Evolutionary conservation across 2,329 filamentous ascomycete genomes (phyloP).

Genomic region (Botrytis porri): DNA sequence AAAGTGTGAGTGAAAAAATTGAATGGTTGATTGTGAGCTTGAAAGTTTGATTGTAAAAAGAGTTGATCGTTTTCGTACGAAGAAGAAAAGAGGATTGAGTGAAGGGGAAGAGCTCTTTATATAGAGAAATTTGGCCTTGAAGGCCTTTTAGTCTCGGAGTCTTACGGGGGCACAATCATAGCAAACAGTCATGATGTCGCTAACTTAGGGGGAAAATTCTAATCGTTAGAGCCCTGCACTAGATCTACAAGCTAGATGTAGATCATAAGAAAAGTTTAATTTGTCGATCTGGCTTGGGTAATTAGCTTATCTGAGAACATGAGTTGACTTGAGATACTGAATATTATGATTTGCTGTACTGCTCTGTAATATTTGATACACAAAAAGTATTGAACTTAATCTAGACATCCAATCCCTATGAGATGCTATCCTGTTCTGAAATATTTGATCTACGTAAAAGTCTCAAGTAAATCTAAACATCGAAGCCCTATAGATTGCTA

Average conservation of each 20-base stretch:
- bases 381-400: background rate
- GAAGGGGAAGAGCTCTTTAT: background rate
- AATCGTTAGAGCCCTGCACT: background rate
- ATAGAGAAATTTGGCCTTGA: background rate
- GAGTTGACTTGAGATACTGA: background rate
- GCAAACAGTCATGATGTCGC: background rate
- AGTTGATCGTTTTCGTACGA: background rate
- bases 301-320: background rate
- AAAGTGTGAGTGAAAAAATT: background rate
- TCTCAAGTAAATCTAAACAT: accelerated
- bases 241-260: background rate
- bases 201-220: background rate
- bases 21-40: background rate
- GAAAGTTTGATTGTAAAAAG: background rate
- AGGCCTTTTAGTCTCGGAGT: background rate
- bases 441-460: background rate
- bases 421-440: too few relatives aligned
- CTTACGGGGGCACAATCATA: background rate
- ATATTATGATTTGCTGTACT: background rate
- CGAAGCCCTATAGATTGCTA: accelerated
- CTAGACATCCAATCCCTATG: accelerated
- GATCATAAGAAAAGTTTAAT: background rate
- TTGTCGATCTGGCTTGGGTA: background rate
- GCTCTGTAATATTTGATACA: too few relatives aligned
- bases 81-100: background rate